phyloP scores from a whole-genome alignment of 2,329 filamentous ascomycete genomes.

The Alternaria atra region DNA sequence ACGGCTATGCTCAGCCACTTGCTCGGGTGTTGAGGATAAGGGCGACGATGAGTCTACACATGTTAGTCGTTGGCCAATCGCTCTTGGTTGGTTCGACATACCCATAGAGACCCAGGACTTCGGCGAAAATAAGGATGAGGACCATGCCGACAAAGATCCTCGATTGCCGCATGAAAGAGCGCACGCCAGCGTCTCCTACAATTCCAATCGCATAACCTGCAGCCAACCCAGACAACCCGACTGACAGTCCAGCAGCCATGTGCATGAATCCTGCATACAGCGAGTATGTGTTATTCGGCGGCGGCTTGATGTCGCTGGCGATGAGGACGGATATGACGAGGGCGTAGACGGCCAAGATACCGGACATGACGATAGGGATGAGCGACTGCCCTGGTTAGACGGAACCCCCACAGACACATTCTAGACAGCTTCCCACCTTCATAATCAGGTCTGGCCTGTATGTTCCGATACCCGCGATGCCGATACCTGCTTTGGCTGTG shows the following conservation, averaged over 20 bases:
- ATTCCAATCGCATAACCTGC: slow-evolving; percentile 79
- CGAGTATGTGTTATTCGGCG: slow-evolving; percentile 73
- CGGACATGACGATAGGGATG: slow-evolving; percentile 95
- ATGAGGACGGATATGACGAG: slow-evolving; percentile 97
- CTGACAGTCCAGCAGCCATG: slow-evolving; percentile 86
- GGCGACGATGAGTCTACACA: slow-evolving; percentile 81
- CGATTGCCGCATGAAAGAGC: slow-evolving; percentile 95
- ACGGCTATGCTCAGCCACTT: slow-evolving; percentile 59
- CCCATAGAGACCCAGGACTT: slow-evolving; percentile 97
- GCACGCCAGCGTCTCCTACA: slow-evolving; percentile 90
- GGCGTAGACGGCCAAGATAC: slow-evolving; percentile 98
- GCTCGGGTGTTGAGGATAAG: slow-evolving; percentile 91
- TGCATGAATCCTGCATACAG: slow-evolving; percentile 95
- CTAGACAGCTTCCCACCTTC: slow-evolving; percentile 67
- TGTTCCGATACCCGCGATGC: slow-evolving; percentile 84
- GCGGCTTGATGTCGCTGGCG: slow-evolving; percentile 84
- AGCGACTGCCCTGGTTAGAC: slow-evolving; percentile 68
- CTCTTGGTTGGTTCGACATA: slow-evolving; percentile 56
- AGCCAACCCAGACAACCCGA: slow-evolving; percentile 58
- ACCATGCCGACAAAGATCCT: slow-evolving; percentile 99
- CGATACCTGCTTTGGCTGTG: slow-evolving; percentile 87
- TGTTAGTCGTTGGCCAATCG: slow-evolving; percentile 21
- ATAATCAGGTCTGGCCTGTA: slow-evolving; percentile 89
- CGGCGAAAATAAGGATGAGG: slow-evolving; percentile 96
- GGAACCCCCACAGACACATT: not conserved